Evolutionary conservation across 1,284 basidiomycete genomes (phyloP).

Genomic region (Athelia psychrophila): DNA sequence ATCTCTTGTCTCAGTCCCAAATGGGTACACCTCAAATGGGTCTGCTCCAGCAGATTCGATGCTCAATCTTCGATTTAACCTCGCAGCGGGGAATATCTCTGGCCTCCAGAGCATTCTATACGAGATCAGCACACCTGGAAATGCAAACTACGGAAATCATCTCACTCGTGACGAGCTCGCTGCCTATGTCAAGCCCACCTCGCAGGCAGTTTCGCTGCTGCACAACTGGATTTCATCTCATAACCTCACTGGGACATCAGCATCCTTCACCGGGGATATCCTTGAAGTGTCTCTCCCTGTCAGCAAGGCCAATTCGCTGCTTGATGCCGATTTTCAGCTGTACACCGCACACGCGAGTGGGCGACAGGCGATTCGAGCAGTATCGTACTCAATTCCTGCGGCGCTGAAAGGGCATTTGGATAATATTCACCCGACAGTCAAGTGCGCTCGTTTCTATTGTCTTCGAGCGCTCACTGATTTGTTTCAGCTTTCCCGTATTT

Average conservation of each 20-base stretch:
- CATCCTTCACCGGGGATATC: constrained; percentile 38
- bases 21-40: too few relatives aligned
- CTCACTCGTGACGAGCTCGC: constrained; percentile 31
- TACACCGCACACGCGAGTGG: constrained; percentile 34
- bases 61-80: too few relatives aligned
- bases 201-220: constrained; percentile 31
- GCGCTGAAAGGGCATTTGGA: constrained; percentile 34
- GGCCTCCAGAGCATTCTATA: constrained; percentile 32
- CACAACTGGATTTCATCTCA: constrained; percentile 36
- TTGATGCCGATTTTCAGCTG: constrained; percentile 35
- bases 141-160: constrained; percentile 26
- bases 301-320: constrained; percentile 35
- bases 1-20: too few relatives aligned
- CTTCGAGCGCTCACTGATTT: too few relatives aligned
- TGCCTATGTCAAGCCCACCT: constrained; percentile 30
- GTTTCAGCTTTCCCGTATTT: too few relatives aligned
- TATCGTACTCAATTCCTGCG: constrained; percentile 39
- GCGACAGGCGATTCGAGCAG: constrained; percentile 29
- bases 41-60: too few relatives aligned
- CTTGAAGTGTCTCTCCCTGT: constrained; percentile 35
- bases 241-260: constrained; percentile 17
- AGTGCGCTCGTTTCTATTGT: constrained; percentile 9
- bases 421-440: constrained; percentile 37
- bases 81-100: constrained; percentile 15
- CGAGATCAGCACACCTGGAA: constrained; percentile 27